phyloP scores from a whole-genome alignment of 78 protist genomes.

The Emiliania huxleyi region DNA sequence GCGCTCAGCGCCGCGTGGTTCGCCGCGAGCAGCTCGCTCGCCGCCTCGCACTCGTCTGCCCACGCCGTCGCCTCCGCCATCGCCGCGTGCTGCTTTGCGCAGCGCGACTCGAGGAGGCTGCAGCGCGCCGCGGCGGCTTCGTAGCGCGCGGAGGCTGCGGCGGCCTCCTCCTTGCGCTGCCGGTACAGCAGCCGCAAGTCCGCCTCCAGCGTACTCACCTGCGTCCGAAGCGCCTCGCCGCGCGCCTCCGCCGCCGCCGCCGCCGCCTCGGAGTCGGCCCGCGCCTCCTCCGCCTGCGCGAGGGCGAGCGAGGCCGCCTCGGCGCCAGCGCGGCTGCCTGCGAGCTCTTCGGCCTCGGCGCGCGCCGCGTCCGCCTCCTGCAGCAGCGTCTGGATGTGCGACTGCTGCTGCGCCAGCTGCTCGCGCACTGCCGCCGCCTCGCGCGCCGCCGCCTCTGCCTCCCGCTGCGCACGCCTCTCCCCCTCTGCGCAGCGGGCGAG shows the following conservation, averaged over 20 bases:
- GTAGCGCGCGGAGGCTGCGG: not conserved
- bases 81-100: not conserved
- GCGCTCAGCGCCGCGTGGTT: not conserved
- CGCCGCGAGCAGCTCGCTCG: not conserved
- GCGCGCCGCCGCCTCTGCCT: not conserved
- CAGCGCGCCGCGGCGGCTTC: not conserved
- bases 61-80: not conserved
- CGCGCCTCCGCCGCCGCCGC: not conserved
- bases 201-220: not conserved
- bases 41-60: not conserved
- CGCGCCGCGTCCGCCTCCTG: not conserved
- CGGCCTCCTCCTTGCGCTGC: not conserved
- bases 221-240: not conserved
- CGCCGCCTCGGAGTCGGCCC: not conserved
- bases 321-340: not conserved
- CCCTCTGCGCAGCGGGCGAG: not conserved
- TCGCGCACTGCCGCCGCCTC: not conserved
- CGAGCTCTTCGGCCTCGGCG: not conserved
- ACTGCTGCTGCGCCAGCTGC: not conserved
- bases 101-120: not conserved
- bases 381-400: conserved; percentile 4
- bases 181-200: not conserved
- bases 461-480: not conserved
- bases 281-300: not conserved
- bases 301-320: not conserved